phyloP scores from a whole-genome alignment of 192 early-diverging fungal species.

The Dispira simplex region DNA sequence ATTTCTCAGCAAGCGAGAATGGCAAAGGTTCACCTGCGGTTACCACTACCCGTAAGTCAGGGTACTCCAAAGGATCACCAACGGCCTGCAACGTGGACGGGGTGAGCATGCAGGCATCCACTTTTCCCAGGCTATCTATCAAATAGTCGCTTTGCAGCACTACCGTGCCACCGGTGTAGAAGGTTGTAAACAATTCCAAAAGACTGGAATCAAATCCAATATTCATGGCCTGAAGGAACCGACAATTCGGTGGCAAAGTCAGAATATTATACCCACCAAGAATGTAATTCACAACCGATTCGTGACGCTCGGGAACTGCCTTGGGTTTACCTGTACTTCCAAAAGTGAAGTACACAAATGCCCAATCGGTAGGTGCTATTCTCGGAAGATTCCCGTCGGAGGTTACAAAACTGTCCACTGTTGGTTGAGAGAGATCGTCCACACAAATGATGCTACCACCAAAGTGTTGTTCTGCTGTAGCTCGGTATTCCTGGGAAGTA shows the following conservation, averaged over 20 bases:
- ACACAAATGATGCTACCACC: too few species aligned
- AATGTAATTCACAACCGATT: background rate
- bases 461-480: too few species aligned
- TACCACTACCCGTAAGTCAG: background rate
- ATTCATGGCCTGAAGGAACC: background rate
- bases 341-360: background rate
- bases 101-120: background rate
- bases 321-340: slow-evolving; percentile 9
- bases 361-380: background rate
- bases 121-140: background rate
- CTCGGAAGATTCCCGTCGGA: background rate
- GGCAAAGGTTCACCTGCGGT: background rate
- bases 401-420: background rate
- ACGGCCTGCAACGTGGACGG: background rate
- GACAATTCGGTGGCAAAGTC: background rate
- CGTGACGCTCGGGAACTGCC: background rate
- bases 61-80: background rate
- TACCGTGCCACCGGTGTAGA: background rate
- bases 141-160: background rate
- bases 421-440: too few species aligned
- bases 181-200: background rate
- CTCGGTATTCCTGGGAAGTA: too few species aligned
- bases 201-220: background rate
- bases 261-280: background rate
- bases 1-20: background rate